Conservation (phyloP, 495 filamentous ascomycete species). For the Daldinia vernicosa region DNA sequence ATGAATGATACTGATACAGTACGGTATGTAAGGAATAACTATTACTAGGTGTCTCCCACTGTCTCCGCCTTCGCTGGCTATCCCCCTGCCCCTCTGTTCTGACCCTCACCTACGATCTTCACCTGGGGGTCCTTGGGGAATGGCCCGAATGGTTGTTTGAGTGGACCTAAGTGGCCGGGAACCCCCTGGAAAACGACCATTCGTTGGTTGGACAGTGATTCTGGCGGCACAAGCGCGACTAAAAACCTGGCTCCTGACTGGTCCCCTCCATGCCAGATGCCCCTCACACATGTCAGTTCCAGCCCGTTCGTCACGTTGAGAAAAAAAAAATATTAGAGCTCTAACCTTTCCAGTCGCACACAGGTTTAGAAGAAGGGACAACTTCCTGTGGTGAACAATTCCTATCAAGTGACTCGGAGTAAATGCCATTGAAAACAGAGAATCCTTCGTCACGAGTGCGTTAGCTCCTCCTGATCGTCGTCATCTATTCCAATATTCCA, state of each 20-base stretch:
- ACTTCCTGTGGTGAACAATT: slow-evolving; percentile 19
- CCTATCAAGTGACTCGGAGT: slow-evolving; percentile 35
- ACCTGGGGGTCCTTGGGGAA: slow-evolving; percentile 37
- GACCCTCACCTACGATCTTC: slow-evolving; percentile 42
- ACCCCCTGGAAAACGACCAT: slow-evolving; percentile 34
- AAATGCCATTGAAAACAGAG: slow-evolving; percentile 32
- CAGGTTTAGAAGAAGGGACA: slow-evolving; percentile 21
- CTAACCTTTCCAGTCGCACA: slow-evolving; percentile 31
- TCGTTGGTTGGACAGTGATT: slow-evolving; percentile 39
- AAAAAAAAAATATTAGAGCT: slow-evolving; percentile 22
- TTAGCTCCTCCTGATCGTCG: slow-evolving; percentile 37
- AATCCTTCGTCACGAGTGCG: slow-evolving; percentile 31
- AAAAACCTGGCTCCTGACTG: slow-evolving; percentile 33
- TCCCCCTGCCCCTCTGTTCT: slow-evolving; percentile 16
- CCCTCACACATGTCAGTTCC: slow-evolving; percentile 40
- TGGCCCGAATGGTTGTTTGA: slow-evolving; percentile 39
- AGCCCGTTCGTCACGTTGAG: slow-evolving; percentile 39
- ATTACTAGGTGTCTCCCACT: not conserved
- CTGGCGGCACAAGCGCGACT: slow-evolving; percentile 42
- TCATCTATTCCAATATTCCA: slow-evolving; percentile 18
- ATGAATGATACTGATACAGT: slow-evolving; percentile 32
- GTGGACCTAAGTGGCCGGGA: slow-evolving; percentile 38
- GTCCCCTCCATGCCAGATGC: slow-evolving; percentile 28
- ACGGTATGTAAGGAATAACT: not conserved
- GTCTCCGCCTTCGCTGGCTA: slow-evolving; percentile 16